Conservation (phyloP, 331 rosid species). For the Malus hybrid region DNA sequence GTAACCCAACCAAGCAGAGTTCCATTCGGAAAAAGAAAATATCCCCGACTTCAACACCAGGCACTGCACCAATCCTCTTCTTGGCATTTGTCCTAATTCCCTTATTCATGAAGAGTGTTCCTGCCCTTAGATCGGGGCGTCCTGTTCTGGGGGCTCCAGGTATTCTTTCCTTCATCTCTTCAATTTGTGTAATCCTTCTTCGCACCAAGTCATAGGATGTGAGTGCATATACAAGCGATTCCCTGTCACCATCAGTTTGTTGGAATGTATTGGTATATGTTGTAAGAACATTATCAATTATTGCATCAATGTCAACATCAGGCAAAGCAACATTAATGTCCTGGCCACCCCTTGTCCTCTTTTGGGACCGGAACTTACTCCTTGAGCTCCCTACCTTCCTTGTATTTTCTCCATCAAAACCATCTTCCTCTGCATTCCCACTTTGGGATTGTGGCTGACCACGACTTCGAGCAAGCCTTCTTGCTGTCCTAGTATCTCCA, state of each 20-base stretch:
- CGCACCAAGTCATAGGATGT: conserved; percentile 53
- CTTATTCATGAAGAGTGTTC: conserved; percentile 57
- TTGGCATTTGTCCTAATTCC: conserved; percentile 62
- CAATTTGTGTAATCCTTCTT: conserved; percentile 60
- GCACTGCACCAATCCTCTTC: conserved; percentile 60
- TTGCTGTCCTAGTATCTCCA: conserved; percentile 42
- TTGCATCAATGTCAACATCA: conserved; percentile 44
- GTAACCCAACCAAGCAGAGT: conserved; percentile 73
- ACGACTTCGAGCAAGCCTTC: conserved; percentile 31
- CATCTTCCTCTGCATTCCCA: conserved; percentile 33
- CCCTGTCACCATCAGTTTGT: conserved; percentile 50
- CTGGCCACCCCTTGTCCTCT: conserved; percentile 32
- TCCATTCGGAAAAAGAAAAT: conserved; percentile 84
- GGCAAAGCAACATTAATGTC: conserved; percentile 10
- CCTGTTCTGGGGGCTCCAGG: conserved; percentile 40
- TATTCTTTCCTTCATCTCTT: conserved; percentile 39
- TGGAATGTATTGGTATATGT: conserved; percentile 33
- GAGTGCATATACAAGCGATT: conserved; percentile 39
- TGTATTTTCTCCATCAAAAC: conserved; percentile 26
- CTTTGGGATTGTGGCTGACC: conserved; percentile 14
- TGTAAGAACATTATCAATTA: conserved; percentile 39
- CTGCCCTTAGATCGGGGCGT: conserved; percentile 78
- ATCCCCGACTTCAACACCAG: conserved; percentile 88
- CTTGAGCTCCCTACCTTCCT: conserved; percentile 27
- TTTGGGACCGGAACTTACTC: conserved; percentile 15